Conservation (phyloP, 768 basidiomycete species). For the Fibroporia radiculosa region DNA sequence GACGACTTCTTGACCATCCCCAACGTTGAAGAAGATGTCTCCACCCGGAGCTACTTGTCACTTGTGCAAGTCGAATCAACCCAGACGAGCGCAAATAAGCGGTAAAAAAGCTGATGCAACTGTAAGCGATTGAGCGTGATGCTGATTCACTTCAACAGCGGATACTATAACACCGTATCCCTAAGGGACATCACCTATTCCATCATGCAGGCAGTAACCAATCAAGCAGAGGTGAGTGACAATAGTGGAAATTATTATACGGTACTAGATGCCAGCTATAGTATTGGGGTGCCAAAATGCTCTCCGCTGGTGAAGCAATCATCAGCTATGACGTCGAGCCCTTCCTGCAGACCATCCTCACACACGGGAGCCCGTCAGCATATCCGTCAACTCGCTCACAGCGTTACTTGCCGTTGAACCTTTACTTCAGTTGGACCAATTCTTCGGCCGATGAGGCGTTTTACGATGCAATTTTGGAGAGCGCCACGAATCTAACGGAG, state of each 20-base stretch:
- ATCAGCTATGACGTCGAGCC: conserved; percentile 44
- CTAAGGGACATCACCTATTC: conserved; percentile 27
- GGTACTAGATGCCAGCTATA: conserved; percentile 15
- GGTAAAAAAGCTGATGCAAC: background rate
- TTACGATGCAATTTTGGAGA: conserved; percentile 31
- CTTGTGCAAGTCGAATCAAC: conserved; percentile 31
- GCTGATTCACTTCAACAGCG: conserved; percentile 7
- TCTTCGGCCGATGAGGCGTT: conserved; percentile 31
- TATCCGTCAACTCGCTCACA: conserved; percentile 36
- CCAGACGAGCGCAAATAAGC: background rate
- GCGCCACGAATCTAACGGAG: conserved; percentile 30
- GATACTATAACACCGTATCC: conserved; percentile 34
- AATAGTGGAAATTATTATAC: conserved; percentile 14
- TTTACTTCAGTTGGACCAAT: conserved; percentile 34
- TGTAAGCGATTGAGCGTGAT: too few species aligned
- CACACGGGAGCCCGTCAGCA: conserved; percentile 30
- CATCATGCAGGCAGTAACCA: conserved; percentile 33
- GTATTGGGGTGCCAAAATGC: conserved; percentile 37
- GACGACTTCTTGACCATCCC: conserved; percentile 44
- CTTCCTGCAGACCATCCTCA: conserved; percentile 35
- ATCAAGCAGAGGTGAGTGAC: conserved; percentile 33
- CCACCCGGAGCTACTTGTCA: conserved; percentile 32
- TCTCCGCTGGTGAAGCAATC: conserved; percentile 28
- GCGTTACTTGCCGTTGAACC: conserved; percentile 38
- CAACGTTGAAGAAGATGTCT: conserved; percentile 28